Evolutionary conservation across 2,329 filamentous ascomycete genomes (phyloP), one percentile per base, ranked within the genome.

Genomic region (Colletotrichum sp.): DNA sequence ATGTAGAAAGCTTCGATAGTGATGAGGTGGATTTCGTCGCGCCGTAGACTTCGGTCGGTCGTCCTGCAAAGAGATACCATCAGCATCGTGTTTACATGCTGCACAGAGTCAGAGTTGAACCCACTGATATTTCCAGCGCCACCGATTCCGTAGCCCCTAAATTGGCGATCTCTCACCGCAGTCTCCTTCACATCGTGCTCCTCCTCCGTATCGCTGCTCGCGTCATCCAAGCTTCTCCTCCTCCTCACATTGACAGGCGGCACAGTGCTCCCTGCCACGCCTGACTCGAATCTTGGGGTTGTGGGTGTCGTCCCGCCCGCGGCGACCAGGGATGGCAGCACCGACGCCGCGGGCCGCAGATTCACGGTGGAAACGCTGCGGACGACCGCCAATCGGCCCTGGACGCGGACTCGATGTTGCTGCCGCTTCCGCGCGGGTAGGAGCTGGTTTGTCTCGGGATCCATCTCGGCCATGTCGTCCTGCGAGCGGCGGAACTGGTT

Each of bases 81-180:
- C 30, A 59, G 36, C 19, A 11, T 8, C 52, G n/a, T 63, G 8
- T 57, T 71, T n/a, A 25, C 0, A 44, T 39, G 27, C 6, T 25
- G 19, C 5, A n/a, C 25, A 55, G 55, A 27, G 5, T 62, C 25
- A 19, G 32, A 22, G 22, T 36, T 29, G 22, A 39, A 83, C 84
- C 78, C 71, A 86, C 84, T 81, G 16, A 86, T 86, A 71, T 87
- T 86, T 0, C 85, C 84, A 16, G 81, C 82, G 3, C 85, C 85
- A 5, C 85, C 85, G 49, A 86, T 86, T 19, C 85, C 85, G 69
- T 85, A 86, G 4, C 84, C 83, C 29, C 85, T 79, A 34, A 84
- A 78, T 75, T 85, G 83, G 11, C 80, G 77, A 63, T 84, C 82
- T 34, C 82, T 76, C 52, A 77, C 71, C 5, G 76, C 78, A n/a